phyloP scores from a whole-genome alignment of 257 asterid species.

The Solanum sitiens region DNA sequence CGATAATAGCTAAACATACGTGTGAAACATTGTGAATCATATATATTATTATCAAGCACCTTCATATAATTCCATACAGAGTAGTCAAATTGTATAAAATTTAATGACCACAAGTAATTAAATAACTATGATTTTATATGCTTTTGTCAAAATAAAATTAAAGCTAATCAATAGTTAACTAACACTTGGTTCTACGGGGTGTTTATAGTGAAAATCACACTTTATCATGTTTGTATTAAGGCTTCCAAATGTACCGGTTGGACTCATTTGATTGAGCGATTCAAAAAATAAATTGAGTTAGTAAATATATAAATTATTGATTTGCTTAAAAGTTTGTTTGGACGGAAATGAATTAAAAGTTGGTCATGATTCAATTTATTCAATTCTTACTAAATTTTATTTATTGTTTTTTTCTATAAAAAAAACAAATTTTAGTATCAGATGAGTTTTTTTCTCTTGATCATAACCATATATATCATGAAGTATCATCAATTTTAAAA shows the following conservation, averaged over 20 bases:
- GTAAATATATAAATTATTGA: too few relatives aligned
- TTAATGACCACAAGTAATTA: not conserved
- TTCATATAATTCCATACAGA: not conserved
- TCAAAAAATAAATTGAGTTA: not conserved
- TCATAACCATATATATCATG: not conserved
- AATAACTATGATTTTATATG: not conserved
- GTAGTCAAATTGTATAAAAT: not conserved
- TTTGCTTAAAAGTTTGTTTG: not conserved
- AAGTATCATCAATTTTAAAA: not conserved
- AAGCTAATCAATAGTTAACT: not conserved
- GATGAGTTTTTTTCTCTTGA: not conserved
- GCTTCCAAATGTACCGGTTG: not conserved
- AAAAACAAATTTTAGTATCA: not conserved
- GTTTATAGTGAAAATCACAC: not conserved
- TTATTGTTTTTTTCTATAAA: fast-evolving
- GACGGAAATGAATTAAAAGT: not conserved
- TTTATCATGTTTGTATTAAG: not conserved
- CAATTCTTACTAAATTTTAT: not conserved
- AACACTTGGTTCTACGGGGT: not conserved
- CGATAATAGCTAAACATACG: not conserved
- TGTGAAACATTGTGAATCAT: not conserved
- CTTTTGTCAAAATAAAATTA: not conserved
- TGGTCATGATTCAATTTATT: not conserved
- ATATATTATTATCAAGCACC: not conserved
- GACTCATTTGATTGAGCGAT: not conserved